Evolutionary conservation across 768 basidiomycete species (phyloP), one percentile per base, ranked within the genome.

Genomic region (Pleurotus tuoliensis): DNA sequence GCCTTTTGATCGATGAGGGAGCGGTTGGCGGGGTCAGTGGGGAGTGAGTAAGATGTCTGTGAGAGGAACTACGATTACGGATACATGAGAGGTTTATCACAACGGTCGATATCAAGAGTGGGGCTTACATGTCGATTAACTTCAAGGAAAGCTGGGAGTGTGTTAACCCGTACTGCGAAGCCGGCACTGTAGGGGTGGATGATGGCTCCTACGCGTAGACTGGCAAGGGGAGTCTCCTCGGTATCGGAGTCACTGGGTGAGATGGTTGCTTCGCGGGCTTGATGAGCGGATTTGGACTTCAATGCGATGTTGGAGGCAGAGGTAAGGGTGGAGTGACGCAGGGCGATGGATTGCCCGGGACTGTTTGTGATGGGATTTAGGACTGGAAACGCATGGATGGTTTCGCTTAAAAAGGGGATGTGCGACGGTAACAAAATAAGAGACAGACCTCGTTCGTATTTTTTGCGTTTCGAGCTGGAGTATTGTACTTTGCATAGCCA

Each of bases 401-500:
- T 34, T n/a, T 22, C 15, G 20, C 16, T 49, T 43, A 38, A 30
- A 43, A 41, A 27, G 3, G 62, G 18, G 20, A 56, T 43, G 20
- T 30, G 43, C 18, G 6, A 20, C 12, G 20, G 30, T 34, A 3
- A 9, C 2, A 34, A 3, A 3, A 11, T 34, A 34, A 11, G 30
- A 34, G 22, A 58, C 69, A 58, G 65, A 88, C 89, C 70, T 59
- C 72, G 69, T 30, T 74, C 80, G 60, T 89, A 90, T 70, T 84
- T 87, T 47, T 69, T 71, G 60, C 76, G 75, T 62, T 83, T 86
- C 13, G 77, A 75, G 8, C 74, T 73, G 57, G 86, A 86, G 67
- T 93, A 93, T 59, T 91, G 90, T 5, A 90, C 73, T 66, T 92
- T 94, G 72, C 92, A 90, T 55, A 97, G 66, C 92, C 94, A 97